Conservation (phyloP, 2,329 filamentous ascomycete species). For the Epichloe bromicola region DNA sequence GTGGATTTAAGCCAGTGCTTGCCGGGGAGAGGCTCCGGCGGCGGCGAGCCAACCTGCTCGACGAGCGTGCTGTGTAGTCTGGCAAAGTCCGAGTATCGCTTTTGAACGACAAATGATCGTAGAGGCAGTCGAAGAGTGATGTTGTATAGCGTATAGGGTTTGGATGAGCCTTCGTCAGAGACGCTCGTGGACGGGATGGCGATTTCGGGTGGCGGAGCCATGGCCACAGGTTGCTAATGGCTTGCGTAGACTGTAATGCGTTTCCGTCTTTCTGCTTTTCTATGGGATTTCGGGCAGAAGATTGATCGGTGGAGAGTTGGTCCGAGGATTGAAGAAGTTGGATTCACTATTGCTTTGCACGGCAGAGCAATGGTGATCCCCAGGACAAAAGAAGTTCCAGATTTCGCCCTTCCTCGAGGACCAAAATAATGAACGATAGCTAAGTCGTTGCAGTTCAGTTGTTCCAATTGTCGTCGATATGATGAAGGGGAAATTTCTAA, state of each 20-base stretch:
- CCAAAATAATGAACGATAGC: background rate
- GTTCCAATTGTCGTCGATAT: background rate
- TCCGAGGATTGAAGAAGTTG: background rate
- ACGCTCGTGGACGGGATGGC: constrained; percentile 54
- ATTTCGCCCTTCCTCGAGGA: background rate
- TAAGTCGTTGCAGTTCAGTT: background rate
- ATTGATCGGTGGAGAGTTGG: background rate
- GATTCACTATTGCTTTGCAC: background rate
- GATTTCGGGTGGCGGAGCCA: constrained; percentile 55
- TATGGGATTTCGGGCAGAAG: background rate
- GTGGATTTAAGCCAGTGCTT: constrained; percentile 73
- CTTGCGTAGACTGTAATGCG: background rate
- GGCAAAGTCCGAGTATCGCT: constrained; percentile 72
- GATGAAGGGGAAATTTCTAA: too few species aligned
- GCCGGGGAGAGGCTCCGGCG: constrained; percentile 53
- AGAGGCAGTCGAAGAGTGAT: constrained; percentile 65
- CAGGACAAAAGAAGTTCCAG: background rate
- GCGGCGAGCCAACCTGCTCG: constrained; percentile 45
- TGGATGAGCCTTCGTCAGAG: constrained; percentile 36
- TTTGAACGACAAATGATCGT: constrained; percentile 61
- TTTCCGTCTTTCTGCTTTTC: background rate
- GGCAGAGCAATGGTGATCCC: background rate
- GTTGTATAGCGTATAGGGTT: constrained; percentile 66
- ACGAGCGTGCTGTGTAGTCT: constrained; percentile 51
- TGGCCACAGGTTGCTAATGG: constrained; percentile 17